These are phyloP conservation scores for Kwoniella shivajii DNA, from an alignment of 1,284 basidiomycete genomes.

Conservation along the genomic window DNA sequence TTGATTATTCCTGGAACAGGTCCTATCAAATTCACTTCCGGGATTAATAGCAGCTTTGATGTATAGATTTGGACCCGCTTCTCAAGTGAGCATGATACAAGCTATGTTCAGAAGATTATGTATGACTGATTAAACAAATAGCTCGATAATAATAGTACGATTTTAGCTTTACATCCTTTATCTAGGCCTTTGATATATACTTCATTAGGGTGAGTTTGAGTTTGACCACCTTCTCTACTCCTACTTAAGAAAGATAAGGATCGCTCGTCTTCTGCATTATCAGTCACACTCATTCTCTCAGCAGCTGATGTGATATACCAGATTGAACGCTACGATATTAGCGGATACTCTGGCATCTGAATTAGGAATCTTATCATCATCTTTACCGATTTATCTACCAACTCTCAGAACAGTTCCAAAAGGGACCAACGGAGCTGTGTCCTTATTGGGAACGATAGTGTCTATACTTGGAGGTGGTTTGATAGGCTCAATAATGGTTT, in stretches of 20 bases:
- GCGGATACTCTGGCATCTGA: conserved; percentile 47
- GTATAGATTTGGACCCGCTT: conserved; percentile 60
- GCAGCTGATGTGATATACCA: conserved; percentile 1
- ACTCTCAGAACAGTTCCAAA: conserved; percentile 73
- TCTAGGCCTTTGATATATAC: conserved; percentile 40
- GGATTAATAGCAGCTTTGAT: conserved; percentile 65
- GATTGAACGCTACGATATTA: conserved; percentile 35
- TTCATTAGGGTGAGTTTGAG: conserved; percentile 66
- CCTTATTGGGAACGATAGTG: conserved; percentile 70
- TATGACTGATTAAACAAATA: background rate
- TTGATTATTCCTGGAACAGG: too few species aligned
- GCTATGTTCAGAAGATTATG: background rate
- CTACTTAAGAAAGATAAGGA: too few species aligned
- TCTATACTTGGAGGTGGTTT: conserved; percentile 72
- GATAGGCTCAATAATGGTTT: conserved; percentile 66
- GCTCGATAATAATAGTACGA: conserved; percentile 35
- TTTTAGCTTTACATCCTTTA: conserved; percentile 14
- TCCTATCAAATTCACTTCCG: conserved; percentile 75
- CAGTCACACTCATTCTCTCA: background rate
- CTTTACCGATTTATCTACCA: conserved; percentile 72
- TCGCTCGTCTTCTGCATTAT: background rate
- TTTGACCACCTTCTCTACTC: background rate
- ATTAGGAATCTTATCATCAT: conserved; percentile 75
- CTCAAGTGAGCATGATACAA: conserved; percentile 14
- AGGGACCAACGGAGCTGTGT: conserved; percentile 90